A percentile compares a stretch with the other conserved stretches of the same genome.
Evolutionary conservation across 768 basidiomycete genomes (phyloP).

Genomic region (Mycena filopes): DNA sequence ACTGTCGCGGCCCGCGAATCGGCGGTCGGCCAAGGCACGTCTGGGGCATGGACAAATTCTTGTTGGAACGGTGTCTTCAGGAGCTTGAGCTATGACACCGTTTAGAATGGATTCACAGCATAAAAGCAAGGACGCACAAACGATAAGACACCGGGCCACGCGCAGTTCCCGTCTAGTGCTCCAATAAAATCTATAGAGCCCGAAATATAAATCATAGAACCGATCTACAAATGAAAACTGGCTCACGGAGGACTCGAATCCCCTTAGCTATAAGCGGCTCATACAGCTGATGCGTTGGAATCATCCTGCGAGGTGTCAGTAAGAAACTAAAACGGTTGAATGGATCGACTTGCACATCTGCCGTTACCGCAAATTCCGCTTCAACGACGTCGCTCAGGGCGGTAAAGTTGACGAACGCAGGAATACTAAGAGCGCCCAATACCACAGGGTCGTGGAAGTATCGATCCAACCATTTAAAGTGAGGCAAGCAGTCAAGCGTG

Average conservation of each 20-base stretch:
- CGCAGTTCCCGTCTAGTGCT: conserved; percentile 37
- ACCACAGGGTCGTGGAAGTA: conserved; percentile 7
- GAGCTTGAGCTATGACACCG: conserved; percentile 31
- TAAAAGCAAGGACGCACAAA: conserved; percentile 32
- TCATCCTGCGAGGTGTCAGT: conserved; percentile 22
- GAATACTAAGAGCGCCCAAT: conserved; percentile 1
- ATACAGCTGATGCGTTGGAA: conserved; percentile 33
- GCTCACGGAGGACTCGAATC: conserved; percentile 38
- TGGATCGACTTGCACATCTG: conserved; percentile 14
- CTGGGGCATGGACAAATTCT: conserved; percentile 35
- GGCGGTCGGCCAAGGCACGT: conserved; percentile 38
- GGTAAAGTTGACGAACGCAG: conserved; percentile 12
- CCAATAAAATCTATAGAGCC: conserved; percentile 37
- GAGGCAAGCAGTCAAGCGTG: conserved; percentile 5
- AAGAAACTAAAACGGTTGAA: neutral
- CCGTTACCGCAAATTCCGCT: conserved; percentile 13
- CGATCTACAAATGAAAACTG: neutral
- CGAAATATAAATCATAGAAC: neutral
- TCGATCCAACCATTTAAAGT: conserved; percentile 13
- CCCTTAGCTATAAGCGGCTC: conserved; percentile 36
- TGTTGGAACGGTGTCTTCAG: conserved; percentile 35
- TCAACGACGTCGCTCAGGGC: conserved; percentile 3
- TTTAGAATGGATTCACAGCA: neutral
- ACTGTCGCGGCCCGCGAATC: conserved; percentile 36
- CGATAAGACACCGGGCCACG: conserved; percentile 38